phyloP scores from a whole-genome alignment of 225 moss, liverwort and hornwort species.

The Antitrichia curtipendula region DNA sequence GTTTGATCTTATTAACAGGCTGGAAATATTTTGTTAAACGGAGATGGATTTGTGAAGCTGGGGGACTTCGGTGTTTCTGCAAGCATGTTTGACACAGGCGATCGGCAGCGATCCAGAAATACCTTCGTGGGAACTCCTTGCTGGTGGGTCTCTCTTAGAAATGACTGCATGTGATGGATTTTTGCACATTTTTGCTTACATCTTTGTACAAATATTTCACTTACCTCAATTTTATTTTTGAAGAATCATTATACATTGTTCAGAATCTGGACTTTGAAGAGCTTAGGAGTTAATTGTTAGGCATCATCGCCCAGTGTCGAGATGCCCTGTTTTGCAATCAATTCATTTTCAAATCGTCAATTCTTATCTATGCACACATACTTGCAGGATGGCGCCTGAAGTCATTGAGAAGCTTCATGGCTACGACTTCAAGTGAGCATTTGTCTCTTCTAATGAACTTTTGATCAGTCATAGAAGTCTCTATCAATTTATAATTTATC shows the following conservation, averaged over 20 bases:
- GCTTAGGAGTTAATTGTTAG: not conserved
- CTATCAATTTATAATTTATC: not conserved
- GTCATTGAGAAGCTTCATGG: conserved; percentile 89
- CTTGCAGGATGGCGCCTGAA: conserved; percentile 85
- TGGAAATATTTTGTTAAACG: conserved; percentile 76
- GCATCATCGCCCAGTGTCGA: not conserved
- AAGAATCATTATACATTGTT: not conserved
- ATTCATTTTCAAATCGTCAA: not conserved
- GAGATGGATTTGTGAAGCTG: conserved; percentile 71
- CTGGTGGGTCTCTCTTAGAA: conserved; percentile 30
- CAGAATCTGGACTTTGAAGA: not conserved
- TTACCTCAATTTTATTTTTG: not conserved
- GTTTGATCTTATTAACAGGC: conserved; percentile 21
- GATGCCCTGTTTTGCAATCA: not conserved
- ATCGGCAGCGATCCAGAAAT: conserved; percentile 80
- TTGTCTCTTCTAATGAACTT: not conserved
- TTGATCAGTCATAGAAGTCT: not conserved
- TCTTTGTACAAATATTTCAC: not conserved
- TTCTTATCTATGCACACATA: not conserved
- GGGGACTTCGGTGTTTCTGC: conserved; percentile 91
- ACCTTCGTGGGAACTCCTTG: conserved; percentile 92
- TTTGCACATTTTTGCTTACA: not conserved
- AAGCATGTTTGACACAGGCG: conserved; percentile 90
- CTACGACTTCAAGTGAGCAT: conserved; percentile 70
- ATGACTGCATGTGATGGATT: not conserved